Evolutionary conservation across 208 protist genomes (phyloP), one percentile per base, ranked within the genome.

Genomic region (Sergeia podlipaevii): DNA sequence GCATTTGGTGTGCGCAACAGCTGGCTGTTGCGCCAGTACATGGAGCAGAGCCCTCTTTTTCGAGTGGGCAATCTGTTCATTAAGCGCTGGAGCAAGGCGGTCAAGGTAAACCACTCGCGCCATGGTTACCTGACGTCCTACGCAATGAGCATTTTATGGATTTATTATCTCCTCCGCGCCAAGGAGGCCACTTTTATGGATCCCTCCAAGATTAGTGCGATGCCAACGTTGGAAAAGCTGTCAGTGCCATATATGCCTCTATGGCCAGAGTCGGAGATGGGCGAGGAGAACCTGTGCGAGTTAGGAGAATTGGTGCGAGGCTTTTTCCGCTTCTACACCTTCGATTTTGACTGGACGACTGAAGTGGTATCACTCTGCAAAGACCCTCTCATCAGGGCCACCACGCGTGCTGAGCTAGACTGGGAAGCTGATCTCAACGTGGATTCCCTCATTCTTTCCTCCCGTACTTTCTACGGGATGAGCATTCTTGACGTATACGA

Each of bases 401-500:
- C n/a, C n/a, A 66, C 59, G 5, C 32, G 63, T 39, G 34, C 42
- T 4, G 60, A 65, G 26, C 60, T 80, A 6, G 62, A 54, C 13
- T 89, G 85, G 81, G 30, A 57, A 6, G 43, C 21, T n/a, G 51
- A 30, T 2, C 42, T 74, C 38, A 72, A 75, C 15, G 28, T 72
- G 30, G 23, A 54, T 23, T 46, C 48, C 8, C 20, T 58, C 23
- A 30, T 70, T 15, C 49, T 83, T n/a, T 45, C 73, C 11, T 36
- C 87, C 28, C 69, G 78, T 11, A 53, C 80, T 47, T 88, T 70
- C 59, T 78, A 86, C 54, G 37, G 60, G 33, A 58, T 91, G 28
- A 91, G 71, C 57, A 89, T 93, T 47, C 82, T 91, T 33, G 86
- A 93, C 48, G 65, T 75, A 18, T 93, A 91, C 60, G 86, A 93